These are phyloP conservation scores for Chernovozyma aurita DNA, from an alignment of 1,139 yeast species.

Conservation along the genomic window DNA sequence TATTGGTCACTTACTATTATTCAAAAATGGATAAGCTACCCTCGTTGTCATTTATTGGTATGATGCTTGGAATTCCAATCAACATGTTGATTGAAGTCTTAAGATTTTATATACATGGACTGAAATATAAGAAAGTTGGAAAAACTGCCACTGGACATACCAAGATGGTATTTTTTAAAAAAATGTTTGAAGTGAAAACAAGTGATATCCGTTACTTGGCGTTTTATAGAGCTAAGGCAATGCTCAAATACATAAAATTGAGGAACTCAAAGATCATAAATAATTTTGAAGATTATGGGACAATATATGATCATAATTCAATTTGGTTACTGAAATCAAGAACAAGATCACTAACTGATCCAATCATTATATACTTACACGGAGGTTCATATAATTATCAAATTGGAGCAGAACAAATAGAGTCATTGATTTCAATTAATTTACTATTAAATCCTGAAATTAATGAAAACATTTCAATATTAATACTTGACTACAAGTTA, in stretches of 20 bases:
- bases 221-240: constrained; percentile 2
- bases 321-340: constrained; percentile 33
- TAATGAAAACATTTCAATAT: constrained; percentile 23
- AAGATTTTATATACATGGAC: constrained; percentile 1
- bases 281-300: constrained; percentile 27
- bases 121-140: not conserved
- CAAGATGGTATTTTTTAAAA: not conserved
- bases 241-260: not conserved
- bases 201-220: constrained; percentile 3
- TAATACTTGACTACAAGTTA: constrained; percentile 37
- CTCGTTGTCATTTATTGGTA: not conserved
- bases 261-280: not conserved
- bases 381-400: constrained; percentile 45
- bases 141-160: not conserved
- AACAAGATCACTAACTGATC: constrained; percentile 24
- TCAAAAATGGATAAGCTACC: constrained; percentile 1
- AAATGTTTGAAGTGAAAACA: not conserved
- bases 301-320: constrained; percentile 26
- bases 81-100: not conserved
- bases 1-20: too few species aligned
- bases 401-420: constrained; percentile 30
- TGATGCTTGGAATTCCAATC: constrained; percentile 1
- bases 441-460: constrained; percentile 24
- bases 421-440: constrained; percentile 26
- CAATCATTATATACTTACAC: constrained; percentile 36